Conservation (phyloP, 345 rosid genomes). For the Isatis tinctoria region DNA sequence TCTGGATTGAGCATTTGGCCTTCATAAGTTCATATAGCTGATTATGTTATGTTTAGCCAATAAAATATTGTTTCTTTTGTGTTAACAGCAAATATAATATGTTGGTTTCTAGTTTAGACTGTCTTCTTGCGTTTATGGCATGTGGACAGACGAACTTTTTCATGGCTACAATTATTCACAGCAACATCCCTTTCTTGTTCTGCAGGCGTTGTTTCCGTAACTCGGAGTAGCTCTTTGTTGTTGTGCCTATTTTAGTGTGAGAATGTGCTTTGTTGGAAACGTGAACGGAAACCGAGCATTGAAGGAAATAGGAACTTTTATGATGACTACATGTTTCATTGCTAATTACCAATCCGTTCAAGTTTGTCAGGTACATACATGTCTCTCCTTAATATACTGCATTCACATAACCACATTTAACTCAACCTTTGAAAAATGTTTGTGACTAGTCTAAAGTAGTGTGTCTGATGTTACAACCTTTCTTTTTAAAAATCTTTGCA, state of each 20-base stretch:
- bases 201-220: constrained; percentile 37
- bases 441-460: background rate
- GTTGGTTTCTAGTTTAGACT: background rate
- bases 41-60: background rate
- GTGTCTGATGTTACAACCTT: background rate
- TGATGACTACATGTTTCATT: constrained; percentile 68
- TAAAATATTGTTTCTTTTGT: background rate
- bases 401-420: background rate
- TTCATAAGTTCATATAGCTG: no score
- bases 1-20: background rate
- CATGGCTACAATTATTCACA: background rate
- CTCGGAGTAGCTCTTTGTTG: constrained; percentile 22
- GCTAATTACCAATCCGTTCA: constrained; percentile 68
- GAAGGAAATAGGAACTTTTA: constrained; percentile 76
- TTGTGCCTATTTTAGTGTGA: constrained; percentile 40
- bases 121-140: background rate
- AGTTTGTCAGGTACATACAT: constrained; percentile 78
- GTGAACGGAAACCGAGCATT: constrained; percentile 67
- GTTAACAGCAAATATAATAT: background rate
- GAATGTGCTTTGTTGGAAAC: constrained; percentile 74
- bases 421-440: background rate
- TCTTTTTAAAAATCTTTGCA: constrained; percentile 21
- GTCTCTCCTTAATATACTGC: background rate
- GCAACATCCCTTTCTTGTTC: background rate
- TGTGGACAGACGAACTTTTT: background rate